Base-by-base conservation (phyloP, 2,329 filamentous ascomycete genomes). In the Cladosporium sp. region DNA sequence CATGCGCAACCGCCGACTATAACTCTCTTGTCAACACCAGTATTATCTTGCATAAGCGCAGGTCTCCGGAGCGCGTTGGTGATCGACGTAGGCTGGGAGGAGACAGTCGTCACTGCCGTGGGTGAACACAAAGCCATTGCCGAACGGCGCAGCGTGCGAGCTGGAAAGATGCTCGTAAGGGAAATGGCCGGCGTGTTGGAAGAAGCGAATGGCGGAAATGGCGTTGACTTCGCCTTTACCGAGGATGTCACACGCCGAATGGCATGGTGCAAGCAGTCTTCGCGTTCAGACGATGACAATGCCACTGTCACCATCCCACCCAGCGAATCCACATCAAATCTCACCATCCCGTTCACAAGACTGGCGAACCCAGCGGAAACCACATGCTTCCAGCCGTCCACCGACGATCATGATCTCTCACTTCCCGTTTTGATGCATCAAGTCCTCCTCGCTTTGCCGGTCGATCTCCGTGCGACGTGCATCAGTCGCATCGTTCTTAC, bases 1-100 rank as follows among this genome's bases (percentile, higher is more conserved):
- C 80, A 86, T 13, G 86, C 90, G 0, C 87, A 91, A 58, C 80
- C 89, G 11, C 88, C 91, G 0, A 85, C 82, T 18, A 80, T 97
- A 56, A 91, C 89, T 2, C 76, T 99, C 37, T 73, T 96, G 62
- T 89, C 90, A 1, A 80, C 82, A 0, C 82, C 92, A 0, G 79
- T 89, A 17, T 85, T 93, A 69, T 77, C 83, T 1, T 76, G 86
- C 6, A 80, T 91, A 3, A 86, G 86, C 7, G 90, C 91, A 5
- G 93, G 93, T 1, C 73, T 95, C 36, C 83, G 93, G 12, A 89
- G 88, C n/a, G 89, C 86, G 1, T 69, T 99, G 37, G 82, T 97
- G 0, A 77, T 99, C 32, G 90, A 99, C 63, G 78, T 99, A 54
- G 93, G 92, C 38, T 99, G 93, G 93, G 79, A 84, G 37, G 93